A percentile compares a stretch with the other conserved stretches of the same genome.
Evolutionary conservation across 2,329 filamentous ascomycete species (phyloP).

Genomic region (Calycina herbarum): DNA sequence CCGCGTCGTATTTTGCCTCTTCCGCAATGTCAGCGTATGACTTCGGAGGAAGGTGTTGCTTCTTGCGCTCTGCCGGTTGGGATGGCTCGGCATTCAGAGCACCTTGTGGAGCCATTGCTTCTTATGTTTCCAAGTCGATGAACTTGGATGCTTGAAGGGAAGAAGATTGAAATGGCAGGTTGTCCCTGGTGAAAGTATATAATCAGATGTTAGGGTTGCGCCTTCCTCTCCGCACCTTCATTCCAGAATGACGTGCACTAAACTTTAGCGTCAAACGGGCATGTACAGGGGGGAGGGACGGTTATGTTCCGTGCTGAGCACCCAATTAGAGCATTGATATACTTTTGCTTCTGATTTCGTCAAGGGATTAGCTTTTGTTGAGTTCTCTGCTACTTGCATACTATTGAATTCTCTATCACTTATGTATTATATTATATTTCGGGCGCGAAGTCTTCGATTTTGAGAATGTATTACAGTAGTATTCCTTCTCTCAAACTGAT

Average conservation of each 20-base stretch:
- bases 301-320: background rate
- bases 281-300: background rate
- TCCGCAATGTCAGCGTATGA: slow-evolving; percentile 42
- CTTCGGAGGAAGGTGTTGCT: slow-evolving; percentile 40
- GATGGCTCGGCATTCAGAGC: slow-evolving; percentile 36
- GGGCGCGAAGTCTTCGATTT: too few species aligned
- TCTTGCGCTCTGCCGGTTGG: slow-evolving; percentile 35
- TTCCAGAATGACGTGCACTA: background rate
- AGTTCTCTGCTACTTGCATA: too few species aligned
- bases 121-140: background rate
- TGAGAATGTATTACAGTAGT: too few species aligned
- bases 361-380: too few species aligned
- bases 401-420: too few species aligned
- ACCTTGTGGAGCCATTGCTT: slow-evolving; percentile 22
- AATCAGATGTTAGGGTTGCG: background rate
- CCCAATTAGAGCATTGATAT: too few species aligned
- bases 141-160: background rate
- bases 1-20: slow-evolving; percentile 18
- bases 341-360: too few species aligned
- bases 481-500: too few species aligned
- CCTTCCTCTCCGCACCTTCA: slow-evolving; percentile 1
- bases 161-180: slow-evolving; percentile 1
- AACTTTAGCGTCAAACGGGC: background rate
- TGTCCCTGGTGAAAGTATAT: background rate
- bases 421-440: too few species aligned